Percentiles rank a stretch among this genome's conserved stretches.
These are phyloP conservation scores for Chalciporus pseudorubinellus DNA, from an alignment of 768 basidiomycete species.

Conservation along the genomic window DNA sequence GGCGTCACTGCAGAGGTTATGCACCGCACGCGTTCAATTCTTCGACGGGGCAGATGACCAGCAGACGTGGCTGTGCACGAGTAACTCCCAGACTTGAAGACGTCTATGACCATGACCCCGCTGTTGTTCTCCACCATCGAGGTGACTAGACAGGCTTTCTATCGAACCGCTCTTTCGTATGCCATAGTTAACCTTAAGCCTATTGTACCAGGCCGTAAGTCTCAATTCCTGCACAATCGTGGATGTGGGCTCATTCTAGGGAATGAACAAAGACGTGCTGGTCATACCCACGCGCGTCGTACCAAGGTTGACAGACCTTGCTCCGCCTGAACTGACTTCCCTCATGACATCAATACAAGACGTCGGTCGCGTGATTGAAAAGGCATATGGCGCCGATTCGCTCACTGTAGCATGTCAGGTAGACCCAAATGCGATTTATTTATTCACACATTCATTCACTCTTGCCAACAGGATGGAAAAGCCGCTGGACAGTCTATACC, in stretches of 20 bases:
- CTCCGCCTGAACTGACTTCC: slow-evolving; percentile 68
- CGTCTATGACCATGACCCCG: slow-evolving; percentile 4
- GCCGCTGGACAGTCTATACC: slow-evolving; percentile 71
- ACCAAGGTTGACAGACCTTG: slow-evolving; percentile 53
- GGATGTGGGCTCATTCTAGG: neutral
- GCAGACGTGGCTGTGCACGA: slow-evolving; percentile 20
- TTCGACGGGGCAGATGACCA: neutral
- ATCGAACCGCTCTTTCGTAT: slow-evolving; percentile 63
- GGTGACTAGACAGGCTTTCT: slow-evolving; percentile 74
- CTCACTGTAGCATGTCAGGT: slow-evolving; percentile 93
- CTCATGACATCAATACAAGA: slow-evolving; percentile 77
- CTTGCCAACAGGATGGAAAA: slow-evolving; percentile 66
- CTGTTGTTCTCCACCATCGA: slow-evolving; percentile 79
- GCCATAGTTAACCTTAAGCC: slow-evolving; percentile 96
- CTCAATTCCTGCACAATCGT: neutral
- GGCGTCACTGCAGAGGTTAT: neutral
- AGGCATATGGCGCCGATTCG: slow-evolving; percentile 76
- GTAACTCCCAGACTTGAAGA: neutral
- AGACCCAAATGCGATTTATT: slow-evolving; percentile 7
- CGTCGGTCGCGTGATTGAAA: slow-evolving; percentile 79
- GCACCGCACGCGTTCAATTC: neutral
- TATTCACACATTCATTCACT: slow-evolving; percentile 2
- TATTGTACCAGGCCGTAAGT: slow-evolving; percentile 90
- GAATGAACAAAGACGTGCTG: slow-evolving; percentile 51
- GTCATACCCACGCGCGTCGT: slow-evolving; percentile 57